These are phyloP conservation scores for Sarocladium oryzae DNA, from an alignment of 2,329 filamentous ascomycete species.

Conservation along the genomic window DNA sequence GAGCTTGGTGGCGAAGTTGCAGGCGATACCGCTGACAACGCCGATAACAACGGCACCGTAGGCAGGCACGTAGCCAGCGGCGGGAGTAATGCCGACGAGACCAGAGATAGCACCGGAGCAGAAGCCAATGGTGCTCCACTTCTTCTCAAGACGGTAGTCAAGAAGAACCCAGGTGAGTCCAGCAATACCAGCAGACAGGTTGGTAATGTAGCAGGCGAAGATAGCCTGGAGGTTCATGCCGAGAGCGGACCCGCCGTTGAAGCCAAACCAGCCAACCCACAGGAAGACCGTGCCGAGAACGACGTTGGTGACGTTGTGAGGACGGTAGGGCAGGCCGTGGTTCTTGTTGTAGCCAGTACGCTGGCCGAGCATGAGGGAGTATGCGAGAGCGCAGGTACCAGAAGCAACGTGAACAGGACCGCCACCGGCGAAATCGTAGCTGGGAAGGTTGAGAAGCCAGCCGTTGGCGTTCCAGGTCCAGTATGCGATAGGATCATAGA, in stretches of 20 bases:
- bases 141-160: conserved; percentile 85
- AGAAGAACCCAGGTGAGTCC: conserved; percentile 79
- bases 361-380: conserved; percentile 67
- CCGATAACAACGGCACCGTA: conserved; percentile 49
- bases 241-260: conserved; percentile 83
- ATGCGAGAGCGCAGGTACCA: conserved; percentile 64
- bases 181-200: conserved; percentile 75
- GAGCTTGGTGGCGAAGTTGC: conserved; percentile 85
- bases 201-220: conserved; percentile 85
- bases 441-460: conserved; percentile 62
- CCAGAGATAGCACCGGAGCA: conserved; percentile 84
- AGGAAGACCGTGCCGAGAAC: conserved; percentile 69
- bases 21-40: conserved; percentile 55
- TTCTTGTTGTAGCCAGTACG: conserved; percentile 55
- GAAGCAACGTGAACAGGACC: conserved; percentile 71
- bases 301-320: conserved; percentile 69
- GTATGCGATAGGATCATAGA: conserved; percentile 68
- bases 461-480: conserved; percentile 73
- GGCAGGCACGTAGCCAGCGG: conserved; percentile 62
- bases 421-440: conserved; percentile 69
- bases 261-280: conserved; percentile 96
- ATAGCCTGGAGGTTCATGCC: conserved; percentile 78
- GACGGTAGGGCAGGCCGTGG: conserved; percentile 58
- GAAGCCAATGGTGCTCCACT: conserved; percentile 92
- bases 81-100: conserved; percentile 80